Evolutionary conservation across 208 protist species (phyloP).

Genomic region (Leishmania arabica): DNA sequence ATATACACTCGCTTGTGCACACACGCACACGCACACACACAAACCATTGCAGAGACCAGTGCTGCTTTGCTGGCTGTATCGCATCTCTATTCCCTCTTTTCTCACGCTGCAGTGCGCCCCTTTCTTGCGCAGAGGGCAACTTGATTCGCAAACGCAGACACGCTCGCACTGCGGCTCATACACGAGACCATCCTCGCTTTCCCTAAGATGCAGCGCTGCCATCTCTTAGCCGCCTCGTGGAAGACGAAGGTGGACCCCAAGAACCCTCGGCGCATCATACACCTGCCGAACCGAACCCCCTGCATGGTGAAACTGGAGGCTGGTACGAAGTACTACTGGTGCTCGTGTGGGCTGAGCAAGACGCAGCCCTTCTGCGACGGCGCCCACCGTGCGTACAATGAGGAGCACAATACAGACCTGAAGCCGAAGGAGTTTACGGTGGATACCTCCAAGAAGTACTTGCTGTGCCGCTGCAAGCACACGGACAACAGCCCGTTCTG

Average conservation of each 20-base stretch:
- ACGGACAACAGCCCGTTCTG: slow-evolving; percentile 65
- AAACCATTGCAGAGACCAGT: neutral
- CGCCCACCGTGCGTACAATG: slow-evolving; percentile 63
- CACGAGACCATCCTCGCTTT: neutral
- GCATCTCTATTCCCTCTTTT: neutral
- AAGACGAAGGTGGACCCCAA: slow-evolving; percentile 77
- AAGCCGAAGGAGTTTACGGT: slow-evolving; percentile 67
- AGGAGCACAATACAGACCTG: slow-evolving; percentile 64
- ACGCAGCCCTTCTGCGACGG: slow-evolving; percentile 87
- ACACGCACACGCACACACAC: neutral
- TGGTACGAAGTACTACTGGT: slow-evolving; percentile 86
- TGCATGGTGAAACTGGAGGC: slow-evolving; percentile 51
- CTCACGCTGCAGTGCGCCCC: neutral
- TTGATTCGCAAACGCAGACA: neutral
- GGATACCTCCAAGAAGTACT: slow-evolving; percentile 50
- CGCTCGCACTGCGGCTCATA: neutral
- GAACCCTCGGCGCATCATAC: slow-evolving; percentile 46
- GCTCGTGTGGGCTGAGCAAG: slow-evolving; percentile 72
- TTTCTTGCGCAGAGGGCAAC: neutral
- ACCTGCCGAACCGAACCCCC: slow-evolving; percentile 52
- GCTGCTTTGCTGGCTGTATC: neutral
- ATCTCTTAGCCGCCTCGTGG: slow-evolving; percentile 52
- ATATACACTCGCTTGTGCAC: neutral
- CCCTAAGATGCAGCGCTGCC: slow-evolving; percentile 37
- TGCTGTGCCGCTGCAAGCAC: slow-evolving; percentile 82